A percentile compares a stretch with the other conserved stretches of the same genome.
These are phyloP conservation scores for Planoprotostelium fungivorum DNA, from an alignment of 78 protist genomes.

Conservation along the genomic window DNA sequence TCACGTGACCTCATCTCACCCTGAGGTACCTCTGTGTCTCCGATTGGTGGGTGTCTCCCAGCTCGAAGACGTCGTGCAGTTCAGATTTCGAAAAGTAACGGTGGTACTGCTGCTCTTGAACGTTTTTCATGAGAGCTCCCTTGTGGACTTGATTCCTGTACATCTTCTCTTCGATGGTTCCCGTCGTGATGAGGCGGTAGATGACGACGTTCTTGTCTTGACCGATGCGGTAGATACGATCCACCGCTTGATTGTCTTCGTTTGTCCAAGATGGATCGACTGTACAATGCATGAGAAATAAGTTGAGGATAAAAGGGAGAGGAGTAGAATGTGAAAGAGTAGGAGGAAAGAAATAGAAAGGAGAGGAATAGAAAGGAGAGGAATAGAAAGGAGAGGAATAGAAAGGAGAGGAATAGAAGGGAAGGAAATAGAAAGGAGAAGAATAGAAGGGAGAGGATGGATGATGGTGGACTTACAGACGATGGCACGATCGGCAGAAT, in stretches of 20 bases:
- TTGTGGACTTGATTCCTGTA: constrained; percentile 75
- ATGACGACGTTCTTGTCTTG: constrained; percentile 67
- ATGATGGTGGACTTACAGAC: constrained; percentile 19
- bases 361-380: no score
- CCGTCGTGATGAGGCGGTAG: constrained; percentile 68
- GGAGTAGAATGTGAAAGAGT: not conserved
- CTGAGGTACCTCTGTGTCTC: constrained; percentile 36
- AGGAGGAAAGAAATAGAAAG: not conserved
- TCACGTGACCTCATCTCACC: not conserved
- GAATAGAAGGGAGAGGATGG: not conserved
- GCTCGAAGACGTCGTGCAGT: constrained; percentile 38
- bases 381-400: no score
- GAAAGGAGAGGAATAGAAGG: not conserved
- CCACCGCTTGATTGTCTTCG: constrained; percentile 72
- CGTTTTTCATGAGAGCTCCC: constrained; percentile 44
- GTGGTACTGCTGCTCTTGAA: constrained; percentile 16
- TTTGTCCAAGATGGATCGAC: constrained; percentile 75
- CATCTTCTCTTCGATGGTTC: constrained; percentile 81
- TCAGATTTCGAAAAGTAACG: constrained; percentile 66
- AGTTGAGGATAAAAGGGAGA: not conserved
- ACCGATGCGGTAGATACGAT: constrained; percentile 77
- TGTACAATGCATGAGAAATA: not conserved
- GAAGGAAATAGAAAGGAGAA: not conserved
- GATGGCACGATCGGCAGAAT: constrained; percentile 63
- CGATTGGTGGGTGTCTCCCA: constrained; percentile 36